Evolutionary conservation across 352 stramenopile genomes (phyloP), one percentile per base, ranked within the genome.

Genomic region (Phytophthora fragariaefolia): DNA sequence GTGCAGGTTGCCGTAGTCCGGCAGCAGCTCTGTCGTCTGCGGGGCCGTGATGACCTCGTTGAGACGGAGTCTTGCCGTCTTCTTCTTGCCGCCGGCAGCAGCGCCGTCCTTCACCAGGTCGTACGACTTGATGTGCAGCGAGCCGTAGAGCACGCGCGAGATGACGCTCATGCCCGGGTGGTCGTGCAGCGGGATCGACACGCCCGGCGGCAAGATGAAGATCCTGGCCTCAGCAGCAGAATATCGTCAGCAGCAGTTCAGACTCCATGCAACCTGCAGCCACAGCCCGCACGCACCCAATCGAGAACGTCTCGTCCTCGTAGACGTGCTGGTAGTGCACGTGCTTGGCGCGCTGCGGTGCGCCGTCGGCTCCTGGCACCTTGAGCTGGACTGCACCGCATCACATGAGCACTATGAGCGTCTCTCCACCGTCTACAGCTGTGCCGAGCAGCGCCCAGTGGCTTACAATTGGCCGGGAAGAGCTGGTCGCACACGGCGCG

Each of bases 131-230:
- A 92, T 66, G 54, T 86, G 77, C 38, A 94, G 63, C 8, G 74
- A 76, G 10, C 87, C 87, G 53, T 96, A 94, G 27, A 96, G 74
- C 54, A 96, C 69, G 42, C 87, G 83, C 28, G 87, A 93, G 59
- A 96, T 82, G 24, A 96, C 87, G 63, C 74, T 92, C 87, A 96
- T 96, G 18, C 87, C 76, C 26, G 87, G 87, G 57, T 96, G 87
- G 69, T 96, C 82, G 54, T 96, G 87, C 48, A 96, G 63, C 15
- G 87, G 87, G 36, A 96, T 92, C 8, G 69, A 79, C 13, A 84
- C 71, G 5, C 86, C 80, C 0, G 87, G 87, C 2, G 87, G 83
- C 40, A 96, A 70, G 46, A 96, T 89, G 55, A 96, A 96, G 66
- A 96, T 94, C 4, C 87, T 95, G 58, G n/a, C n/a, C n/a, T n/a